Conservation (phyloP, 345 rosid species). For the Brassica rapa region DNA sequence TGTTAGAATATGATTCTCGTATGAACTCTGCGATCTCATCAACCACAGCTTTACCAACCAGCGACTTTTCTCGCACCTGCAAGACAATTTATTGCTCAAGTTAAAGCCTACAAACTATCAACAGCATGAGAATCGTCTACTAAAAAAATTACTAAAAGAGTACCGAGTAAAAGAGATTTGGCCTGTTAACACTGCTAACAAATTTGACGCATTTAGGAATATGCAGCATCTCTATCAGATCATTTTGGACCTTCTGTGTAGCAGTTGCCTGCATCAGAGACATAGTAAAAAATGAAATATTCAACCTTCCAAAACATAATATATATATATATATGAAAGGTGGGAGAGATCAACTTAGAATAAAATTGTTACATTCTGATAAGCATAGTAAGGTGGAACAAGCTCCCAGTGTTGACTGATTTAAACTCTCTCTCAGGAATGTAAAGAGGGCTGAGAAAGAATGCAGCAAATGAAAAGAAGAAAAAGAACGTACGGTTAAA, state of each 20-base stretch:
- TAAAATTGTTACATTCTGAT: neutral
- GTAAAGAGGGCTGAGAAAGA: neutral
- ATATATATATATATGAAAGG: neutral
- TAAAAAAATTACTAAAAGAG: conserved; percentile 13
- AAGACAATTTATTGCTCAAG: conserved; percentile 16
- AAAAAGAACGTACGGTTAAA: conserved; percentile 68
- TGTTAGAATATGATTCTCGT: conserved; percentile 73
- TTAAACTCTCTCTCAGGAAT: neutral
- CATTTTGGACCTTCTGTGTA: conserved; percentile 85
- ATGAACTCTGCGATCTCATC: conserved; percentile 87
- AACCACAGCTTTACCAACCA: conserved; percentile 72
- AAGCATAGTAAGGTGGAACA: conserved; percentile 27
- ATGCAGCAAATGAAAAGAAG: conserved; percentile 9
- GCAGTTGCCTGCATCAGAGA: conserved; percentile 82
- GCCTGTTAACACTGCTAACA: conserved; percentile 94
- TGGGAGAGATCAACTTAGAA: neutral
- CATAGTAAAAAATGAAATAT: neutral
- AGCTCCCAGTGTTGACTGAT: conserved; percentile 5
- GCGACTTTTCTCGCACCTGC: conserved; percentile 87
- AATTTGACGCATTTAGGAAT: conserved; percentile 80
- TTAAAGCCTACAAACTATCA: conserved; percentile 8
- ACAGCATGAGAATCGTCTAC: neutral
- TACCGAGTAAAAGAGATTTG: conserved; percentile 94
- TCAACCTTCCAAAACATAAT: neutral
- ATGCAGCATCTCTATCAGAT: conserved; percentile 84